These are phyloP conservation scores for Globisporangium megalacanthum DNA, from an alignment of 352 stramenopile species.

Conservation along the genomic window DNA sequence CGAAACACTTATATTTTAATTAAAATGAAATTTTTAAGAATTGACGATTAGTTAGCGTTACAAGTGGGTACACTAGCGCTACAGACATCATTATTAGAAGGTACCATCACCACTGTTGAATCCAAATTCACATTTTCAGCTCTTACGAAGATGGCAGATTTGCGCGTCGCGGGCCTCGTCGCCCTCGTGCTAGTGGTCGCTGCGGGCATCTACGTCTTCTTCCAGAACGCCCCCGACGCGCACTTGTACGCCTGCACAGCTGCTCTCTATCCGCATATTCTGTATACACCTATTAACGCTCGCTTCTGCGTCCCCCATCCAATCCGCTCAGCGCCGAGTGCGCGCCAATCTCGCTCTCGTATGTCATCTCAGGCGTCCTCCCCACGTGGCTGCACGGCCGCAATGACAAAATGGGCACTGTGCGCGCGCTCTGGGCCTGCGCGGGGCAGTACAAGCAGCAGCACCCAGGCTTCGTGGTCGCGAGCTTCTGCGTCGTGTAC, in stretches of 20 bases:
- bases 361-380: conserved; percentile 73
- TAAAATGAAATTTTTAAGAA: too few relatives aligned
- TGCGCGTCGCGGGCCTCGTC: conserved; percentile 35
- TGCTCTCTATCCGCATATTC: neutral
- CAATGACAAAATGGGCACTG: conserved; percentile 84
- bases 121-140: too few relatives aligned
- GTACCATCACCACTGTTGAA: neutral
- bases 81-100: too few relatives aligned
- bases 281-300: neutral
- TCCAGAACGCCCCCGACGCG: conserved; percentile 54
- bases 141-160: conserved; percentile 2
- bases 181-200: conserved; percentile 32
- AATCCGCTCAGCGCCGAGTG: conserved; percentile 38
- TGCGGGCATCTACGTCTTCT: conserved; percentile 60
- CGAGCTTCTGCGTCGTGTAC: conserved; percentile 84
- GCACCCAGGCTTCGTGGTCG: conserved; percentile 64
- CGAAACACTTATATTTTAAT: too few relatives aligned
- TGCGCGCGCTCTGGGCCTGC: conserved; percentile 70
- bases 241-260: conserved; percentile 43
- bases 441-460: conserved; percentile 74
- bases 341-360: conserved; percentile 64
- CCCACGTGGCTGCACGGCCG: conserved; percentile 74
- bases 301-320: neutral
- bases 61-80: too few relatives aligned
- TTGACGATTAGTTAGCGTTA: too few relatives aligned